A percentile compares a stretch with the other conserved stretches of the same genome.
These are phyloP conservation scores for Escallonia herrerae DNA, from an alignment of 129 eudicot species.

Conservation along the genomic window DNA sequence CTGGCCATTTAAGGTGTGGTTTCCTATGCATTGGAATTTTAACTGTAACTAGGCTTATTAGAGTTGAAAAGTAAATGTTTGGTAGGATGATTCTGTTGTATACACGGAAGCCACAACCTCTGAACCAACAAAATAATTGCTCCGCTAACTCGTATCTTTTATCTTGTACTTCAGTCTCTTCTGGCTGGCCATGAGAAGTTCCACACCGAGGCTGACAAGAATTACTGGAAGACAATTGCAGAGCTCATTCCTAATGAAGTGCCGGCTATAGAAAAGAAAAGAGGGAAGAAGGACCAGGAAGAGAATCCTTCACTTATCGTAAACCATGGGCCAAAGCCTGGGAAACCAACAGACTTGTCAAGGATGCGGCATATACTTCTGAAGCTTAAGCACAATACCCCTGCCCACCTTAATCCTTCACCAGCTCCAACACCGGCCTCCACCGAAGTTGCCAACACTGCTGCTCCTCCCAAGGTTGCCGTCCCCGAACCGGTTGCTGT, in stretches of 20 bases:
- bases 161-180: background rate
- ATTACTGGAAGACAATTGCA: slow-evolving; percentile 12
- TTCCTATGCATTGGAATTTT: too few species aligned
- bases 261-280: background rate
- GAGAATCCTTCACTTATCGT: slow-evolving; percentile 6
- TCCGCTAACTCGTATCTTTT: background rate
- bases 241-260: slow-evolving; percentile 4
- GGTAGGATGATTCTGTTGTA: too few species aligned
- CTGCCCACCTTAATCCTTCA: slow-evolving; percentile 37
- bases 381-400: slow-evolving; percentile 53
- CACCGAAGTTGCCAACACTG: slow-evolving; percentile 9
- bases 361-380: slow-evolving; percentile 57
- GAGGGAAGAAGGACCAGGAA: background rate
- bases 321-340: slow-evolving; percentile 73
- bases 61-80: too few species aligned
- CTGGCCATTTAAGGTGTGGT: too few species aligned
- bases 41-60: too few species aligned
- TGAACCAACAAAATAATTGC: too few species aligned
- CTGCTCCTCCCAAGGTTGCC: slow-evolving; percentile 8
- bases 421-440: slow-evolving; percentile 22
- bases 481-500: slow-evolving; percentile 29
- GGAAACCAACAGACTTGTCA: slow-evolving; percentile 56
- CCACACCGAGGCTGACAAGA: background rate
- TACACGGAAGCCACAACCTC: too few species aligned
- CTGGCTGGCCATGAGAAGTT: slow-evolving; percentile 5